Conservation (phyloP, 2,329 filamentous ascomycete genomes). For the Claviceps cyperi region DNA sequence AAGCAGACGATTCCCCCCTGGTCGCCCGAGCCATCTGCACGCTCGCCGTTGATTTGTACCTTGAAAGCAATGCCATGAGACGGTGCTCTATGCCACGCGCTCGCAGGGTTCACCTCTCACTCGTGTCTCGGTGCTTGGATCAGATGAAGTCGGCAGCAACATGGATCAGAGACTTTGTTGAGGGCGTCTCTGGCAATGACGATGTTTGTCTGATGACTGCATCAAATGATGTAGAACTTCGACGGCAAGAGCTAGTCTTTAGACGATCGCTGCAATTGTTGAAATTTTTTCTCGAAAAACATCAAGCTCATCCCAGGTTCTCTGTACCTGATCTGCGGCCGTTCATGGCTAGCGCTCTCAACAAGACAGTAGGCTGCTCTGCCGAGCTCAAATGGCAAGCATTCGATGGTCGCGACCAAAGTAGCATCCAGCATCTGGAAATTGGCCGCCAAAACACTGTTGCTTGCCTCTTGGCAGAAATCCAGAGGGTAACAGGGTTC, state of each 20-base stretch:
- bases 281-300: conserved; percentile 49
- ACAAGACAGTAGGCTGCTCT: conserved; percentile 44
- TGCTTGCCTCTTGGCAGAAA: conserved; percentile 50
- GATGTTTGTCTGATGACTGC: conserved; percentile 40
- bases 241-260: conserved; percentile 44
- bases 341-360: conserved; percentile 35
- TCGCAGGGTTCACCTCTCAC: conserved; percentile 47
- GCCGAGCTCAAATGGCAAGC: conserved; percentile 60
- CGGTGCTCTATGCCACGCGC: conserved; percentile 34
- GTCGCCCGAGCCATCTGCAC: conserved; percentile 54
- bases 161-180: conserved; percentile 32
- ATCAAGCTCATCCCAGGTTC: conserved; percentile 47
- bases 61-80: conserved; percentile 40
- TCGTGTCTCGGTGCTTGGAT: conserved; percentile 60
- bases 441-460: conserved; percentile 61
- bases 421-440: conserved; percentile 44
- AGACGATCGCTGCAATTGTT: conserved; percentile 55
- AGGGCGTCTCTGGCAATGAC: conserved; percentile 28
- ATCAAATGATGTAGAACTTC: conserved; percentile 30
- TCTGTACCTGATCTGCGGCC: conserved; percentile 42
- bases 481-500: conserved; percentile 59
- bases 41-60: conserved; percentile 57
- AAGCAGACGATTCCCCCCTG: conserved; percentile 48
- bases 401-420: conserved; percentile 47
- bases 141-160: conserved; percentile 51